These are phyloP conservation scores for Beta vulgaris DNA, from an alignment of 148 eudicot species.

Conservation along the genomic window DNA sequence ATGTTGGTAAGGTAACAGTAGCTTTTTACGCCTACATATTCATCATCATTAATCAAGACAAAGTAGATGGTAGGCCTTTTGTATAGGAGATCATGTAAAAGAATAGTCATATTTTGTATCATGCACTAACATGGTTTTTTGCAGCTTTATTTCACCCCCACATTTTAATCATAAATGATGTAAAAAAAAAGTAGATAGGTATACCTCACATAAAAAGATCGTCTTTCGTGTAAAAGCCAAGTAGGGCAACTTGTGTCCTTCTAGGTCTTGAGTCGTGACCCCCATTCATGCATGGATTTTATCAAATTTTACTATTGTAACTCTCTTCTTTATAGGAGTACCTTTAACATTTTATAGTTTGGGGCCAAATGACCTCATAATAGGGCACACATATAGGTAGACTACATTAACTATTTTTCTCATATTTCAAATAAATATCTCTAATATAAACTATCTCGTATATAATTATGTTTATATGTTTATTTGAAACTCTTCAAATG, in stretches of 20 bases:
- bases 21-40: slow-evolving; percentile 20
- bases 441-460: too few species aligned
- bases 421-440: too few species aligned
- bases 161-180: slow-evolving; percentile 21
- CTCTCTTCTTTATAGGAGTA: too few species aligned
- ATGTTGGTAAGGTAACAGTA: background rate
- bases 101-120: slow-evolving; percentile 13
- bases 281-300: background rate
- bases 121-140: slow-evolving; percentile 22
- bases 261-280: too few species aligned
- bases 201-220: slow-evolving; percentile 8
- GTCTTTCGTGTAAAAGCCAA: slow-evolving; percentile 10
- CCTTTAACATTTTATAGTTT: too few species aligned
- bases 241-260: slow-evolving; percentile 15
- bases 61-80: slow-evolving; percentile 18
- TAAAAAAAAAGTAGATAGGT: slow-evolving; percentile 18
- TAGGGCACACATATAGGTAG: too few species aligned
- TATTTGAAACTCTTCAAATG: too few species aligned
- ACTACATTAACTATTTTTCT: too few species aligned
- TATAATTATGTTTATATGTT: too few species aligned
- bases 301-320: too few species aligned
- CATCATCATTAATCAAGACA: slow-evolving; percentile 29
- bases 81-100: slow-evolving; percentile 4
- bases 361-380: too few species aligned
- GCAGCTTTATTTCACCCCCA: slow-evolving; percentile 22